Evolutionary conservation across 169 alveolate genomes (phyloP), one percentile per base, ranked within the genome.

Genomic region (Neospora caninum): DNA sequence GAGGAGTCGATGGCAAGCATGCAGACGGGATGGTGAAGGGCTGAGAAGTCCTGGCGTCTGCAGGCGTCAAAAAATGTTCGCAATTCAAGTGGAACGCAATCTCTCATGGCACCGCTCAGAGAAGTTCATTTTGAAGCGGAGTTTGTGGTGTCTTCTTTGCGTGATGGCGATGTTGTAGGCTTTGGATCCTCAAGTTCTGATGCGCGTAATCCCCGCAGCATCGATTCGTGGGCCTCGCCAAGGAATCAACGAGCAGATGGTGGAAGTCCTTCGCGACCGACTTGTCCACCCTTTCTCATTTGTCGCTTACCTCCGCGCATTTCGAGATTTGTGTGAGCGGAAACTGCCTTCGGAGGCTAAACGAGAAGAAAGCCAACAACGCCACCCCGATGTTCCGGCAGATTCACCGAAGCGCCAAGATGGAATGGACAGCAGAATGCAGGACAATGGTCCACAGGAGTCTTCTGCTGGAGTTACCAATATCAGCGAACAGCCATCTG

Each of bases 161-260:
- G 27, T 49, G 9, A 49, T 49, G 27, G 0, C 58, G 18, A 49
- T 49, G 25, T 64, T 36, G 16, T 80, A 93, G 95, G 49, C 91
- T 1, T 67, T 93, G 92, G 95, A 93, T 38, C 95, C 95, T 69
- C 93, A 93, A 82, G 41, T 88, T 18, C 95, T 93, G 36, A 86
- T 93, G 84, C 89, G 95, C 53, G 95, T 93, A 64, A 31, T 93
- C 53, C 95, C 95, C 29, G 64, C 95, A 31, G 92, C 93, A 27
- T 36, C 78, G 9, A n/a, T 87, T 84, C 41, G 89, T 43, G 88
- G 93, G 45, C 42, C 70, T 0, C 38, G 88, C n/a, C 93, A 92
- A 29, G 95, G 95, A 13, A 69, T 93, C 78, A 91, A 87, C 58
- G 95, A 93, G 67, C 88, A 88, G 80, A 34, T 87, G 67, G 93